Evolutionary conservation across 495 filamentous ascomycete species (phyloP).

Genomic region (Ascodesmis nigricans): DNA sequence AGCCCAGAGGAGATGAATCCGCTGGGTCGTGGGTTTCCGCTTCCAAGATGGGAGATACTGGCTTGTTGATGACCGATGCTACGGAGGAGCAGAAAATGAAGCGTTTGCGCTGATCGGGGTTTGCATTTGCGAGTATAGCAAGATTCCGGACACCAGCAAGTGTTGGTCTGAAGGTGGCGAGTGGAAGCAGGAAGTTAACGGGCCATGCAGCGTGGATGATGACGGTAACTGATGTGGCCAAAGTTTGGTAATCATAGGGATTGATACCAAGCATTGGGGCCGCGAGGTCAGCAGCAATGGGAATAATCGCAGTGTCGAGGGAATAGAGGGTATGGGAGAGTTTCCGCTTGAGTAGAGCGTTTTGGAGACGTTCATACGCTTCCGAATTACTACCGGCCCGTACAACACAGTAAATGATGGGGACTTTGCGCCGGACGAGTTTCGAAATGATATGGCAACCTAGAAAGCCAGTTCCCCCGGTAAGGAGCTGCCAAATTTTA

Average conservation of each 20-base stretch:
- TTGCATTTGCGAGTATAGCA: slow-evolving; percentile 27
- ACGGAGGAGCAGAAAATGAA: slow-evolving; percentile 42
- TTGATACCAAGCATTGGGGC: slow-evolving; percentile 27
- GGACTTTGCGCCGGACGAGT: slow-evolving; percentile 22
- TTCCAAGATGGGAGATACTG: slow-evolving; percentile 26
- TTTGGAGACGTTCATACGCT: slow-evolving; percentile 29
- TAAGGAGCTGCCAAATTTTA: slow-evolving; percentile 26
- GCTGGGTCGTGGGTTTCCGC: slow-evolving; percentile 26
- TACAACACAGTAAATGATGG: slow-evolving; percentile 33
- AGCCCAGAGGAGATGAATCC: slow-evolving; percentile 34
- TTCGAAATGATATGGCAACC: slow-evolving; percentile 34
- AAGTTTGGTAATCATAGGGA: slow-evolving; percentile 18
- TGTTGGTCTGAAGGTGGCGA: slow-evolving; percentile 33
- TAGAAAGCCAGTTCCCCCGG: slow-evolving; percentile 40
- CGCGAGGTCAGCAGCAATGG: slow-evolving; percentile 24
- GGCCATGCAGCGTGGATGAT: slow-evolving; percentile 44
- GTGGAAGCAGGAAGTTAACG: slow-evolving; percentile 38
- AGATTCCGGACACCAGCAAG: slow-evolving; percentile 29
- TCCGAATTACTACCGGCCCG: slow-evolving; percentile 28
- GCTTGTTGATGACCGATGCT: slow-evolving; percentile 26
- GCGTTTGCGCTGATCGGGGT: slow-evolving; percentile 9
- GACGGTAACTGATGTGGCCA: slow-evolving; percentile 25
- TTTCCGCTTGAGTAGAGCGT: slow-evolving; percentile 24
- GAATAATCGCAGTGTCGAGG: slow-evolving; percentile 21
- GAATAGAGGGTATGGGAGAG: slow-evolving; percentile 4